phyloP scores from a whole-genome alignment of 2,329 filamentous ascomycete species.

The Ceratocystis lukuohia region DNA sequence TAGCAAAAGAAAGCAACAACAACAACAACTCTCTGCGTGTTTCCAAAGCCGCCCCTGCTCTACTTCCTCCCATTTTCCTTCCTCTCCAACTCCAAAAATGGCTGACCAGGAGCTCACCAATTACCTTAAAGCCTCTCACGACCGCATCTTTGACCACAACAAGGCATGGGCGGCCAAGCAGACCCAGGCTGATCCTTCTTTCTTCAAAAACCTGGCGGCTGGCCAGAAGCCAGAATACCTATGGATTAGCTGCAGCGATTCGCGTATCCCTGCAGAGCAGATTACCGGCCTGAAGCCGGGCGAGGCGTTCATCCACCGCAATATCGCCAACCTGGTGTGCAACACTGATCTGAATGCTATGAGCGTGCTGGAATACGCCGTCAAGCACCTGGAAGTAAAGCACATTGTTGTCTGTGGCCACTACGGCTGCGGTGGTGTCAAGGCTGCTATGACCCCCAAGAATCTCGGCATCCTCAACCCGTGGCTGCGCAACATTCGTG shows the following conservation, averaged over 20 bases:
- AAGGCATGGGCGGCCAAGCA: slow-evolving; percentile 50
- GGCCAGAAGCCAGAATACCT: slow-evolving; percentile 60
- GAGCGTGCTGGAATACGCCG: slow-evolving; percentile 76
- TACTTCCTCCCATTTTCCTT: background rate
- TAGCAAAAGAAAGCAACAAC: no score
- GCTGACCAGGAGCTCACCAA: slow-evolving; percentile 9
- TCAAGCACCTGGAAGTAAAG: slow-evolving; percentile 66
- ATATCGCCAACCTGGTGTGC: slow-evolving; percentile 82
- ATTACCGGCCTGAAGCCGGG: slow-evolving; percentile 74
- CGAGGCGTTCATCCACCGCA: slow-evolving; percentile 87
- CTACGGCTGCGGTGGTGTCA: slow-evolving; percentile 65
- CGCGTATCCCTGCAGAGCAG: slow-evolving; percentile 79
- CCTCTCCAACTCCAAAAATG: slow-evolving; percentile 6
- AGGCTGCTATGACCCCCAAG: slow-evolving; percentile 58
- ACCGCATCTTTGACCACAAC: slow-evolving; percentile 57
- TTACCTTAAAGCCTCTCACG: slow-evolving; percentile 51
- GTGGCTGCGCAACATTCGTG: slow-evolving; percentile 61
- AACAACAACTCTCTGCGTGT: background rate
- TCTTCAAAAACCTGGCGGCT: slow-evolving; percentile 49
- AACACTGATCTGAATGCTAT: slow-evolving; percentile 68
- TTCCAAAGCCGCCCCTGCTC: background rate
- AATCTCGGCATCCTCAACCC: slow-evolving; percentile 59
- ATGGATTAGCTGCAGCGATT: slow-evolving; percentile 88
- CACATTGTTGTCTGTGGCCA: slow-evolving; percentile 70
- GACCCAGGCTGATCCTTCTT: slow-evolving; percentile 44